phyloP scores from a whole-genome alignment of 208 protist species.

The Acanthamoeba royreba region DNA sequence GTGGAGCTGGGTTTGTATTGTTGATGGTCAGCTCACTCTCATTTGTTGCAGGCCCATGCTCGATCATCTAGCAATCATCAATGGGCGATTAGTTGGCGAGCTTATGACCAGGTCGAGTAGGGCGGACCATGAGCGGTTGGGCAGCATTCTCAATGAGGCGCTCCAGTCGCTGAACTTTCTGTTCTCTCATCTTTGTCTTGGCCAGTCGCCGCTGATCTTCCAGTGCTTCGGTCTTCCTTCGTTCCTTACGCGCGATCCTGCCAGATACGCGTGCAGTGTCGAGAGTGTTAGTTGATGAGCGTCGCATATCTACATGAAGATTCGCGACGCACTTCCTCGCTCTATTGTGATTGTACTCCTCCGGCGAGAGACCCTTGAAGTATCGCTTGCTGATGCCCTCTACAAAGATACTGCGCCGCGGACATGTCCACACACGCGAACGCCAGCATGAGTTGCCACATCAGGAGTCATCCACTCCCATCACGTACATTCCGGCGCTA shows the following conservation, averaged over 20 bases:
- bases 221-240: not conserved
- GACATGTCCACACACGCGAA: not conserved
- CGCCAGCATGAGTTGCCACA: not conserved
- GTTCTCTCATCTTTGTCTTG: not conserved
- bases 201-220: not conserved
- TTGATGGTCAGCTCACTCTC: no score
- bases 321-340: not conserved
- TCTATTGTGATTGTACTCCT: constrained; percentile 45
- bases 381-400: constrained; percentile 35
- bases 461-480: not conserved
- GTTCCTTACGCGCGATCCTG: not conserved
- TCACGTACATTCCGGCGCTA: not conserved
- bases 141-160: not conserved
- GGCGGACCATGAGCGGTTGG: not conserved
- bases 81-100: no score
- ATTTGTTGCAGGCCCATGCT: no score
- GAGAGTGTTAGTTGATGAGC: not conserved
- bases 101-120: not conserved
- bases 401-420: not conserved
- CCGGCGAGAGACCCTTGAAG: constrained; percentile 18
- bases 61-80: no score
- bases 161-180: not conserved
- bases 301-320: not conserved
- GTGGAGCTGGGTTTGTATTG: no score
- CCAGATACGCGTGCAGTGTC: not conserved